phyloP scores from a whole-genome alignment of 805 yeast genomes.

The Wickerhamiella allomyrinae region DNA sequence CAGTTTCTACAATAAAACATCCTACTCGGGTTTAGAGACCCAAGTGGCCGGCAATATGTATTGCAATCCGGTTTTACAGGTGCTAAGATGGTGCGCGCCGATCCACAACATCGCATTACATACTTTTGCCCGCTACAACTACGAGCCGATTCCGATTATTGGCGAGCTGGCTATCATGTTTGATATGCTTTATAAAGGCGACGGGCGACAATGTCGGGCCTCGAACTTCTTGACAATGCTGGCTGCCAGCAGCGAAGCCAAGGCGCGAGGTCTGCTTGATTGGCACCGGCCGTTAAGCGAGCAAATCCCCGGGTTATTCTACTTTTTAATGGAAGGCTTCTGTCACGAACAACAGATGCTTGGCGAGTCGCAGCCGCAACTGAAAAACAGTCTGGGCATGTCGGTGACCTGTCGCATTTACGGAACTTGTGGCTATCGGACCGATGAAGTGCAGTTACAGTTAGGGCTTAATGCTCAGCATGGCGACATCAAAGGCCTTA shows the following conservation, averaged over 20 bases:
- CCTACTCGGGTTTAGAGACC: constrained; percentile 74
- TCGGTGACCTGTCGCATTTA: constrained; percentile 9
- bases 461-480: constrained; percentile 7
- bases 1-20: constrained; percentile 61
- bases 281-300: constrained; percentile 8
- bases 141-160: constrained; percentile 32
- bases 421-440: constrained; percentile 14
- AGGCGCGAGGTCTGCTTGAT: constrained; percentile 38
- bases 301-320: constrained; percentile 40
- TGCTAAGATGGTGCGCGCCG: constrained; percentile 64
- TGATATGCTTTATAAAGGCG: constrained; percentile 80
- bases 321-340: constrained; percentile 41
- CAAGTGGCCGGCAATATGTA: constrained; percentile 59
- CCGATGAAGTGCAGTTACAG: constrained; percentile 1
- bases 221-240: constrained; percentile 57
- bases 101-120: constrained; percentile 50
- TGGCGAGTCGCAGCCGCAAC: constrained; percentile 24
- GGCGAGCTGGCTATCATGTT: constrained; percentile 78
- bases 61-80: constrained; percentile 64
- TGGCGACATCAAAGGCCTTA: constrained; percentile 9
- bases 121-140: constrained; percentile 35
- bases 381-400: constrained; percentile 11
- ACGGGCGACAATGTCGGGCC: constrained; percentile 66
- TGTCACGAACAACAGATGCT: too few relatives aligned
- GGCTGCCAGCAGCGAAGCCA: constrained; percentile 36